phyloP scores from a whole-genome alignment of 768 basidiomycete genomes.

The Coprinopsis sp. region DNA sequence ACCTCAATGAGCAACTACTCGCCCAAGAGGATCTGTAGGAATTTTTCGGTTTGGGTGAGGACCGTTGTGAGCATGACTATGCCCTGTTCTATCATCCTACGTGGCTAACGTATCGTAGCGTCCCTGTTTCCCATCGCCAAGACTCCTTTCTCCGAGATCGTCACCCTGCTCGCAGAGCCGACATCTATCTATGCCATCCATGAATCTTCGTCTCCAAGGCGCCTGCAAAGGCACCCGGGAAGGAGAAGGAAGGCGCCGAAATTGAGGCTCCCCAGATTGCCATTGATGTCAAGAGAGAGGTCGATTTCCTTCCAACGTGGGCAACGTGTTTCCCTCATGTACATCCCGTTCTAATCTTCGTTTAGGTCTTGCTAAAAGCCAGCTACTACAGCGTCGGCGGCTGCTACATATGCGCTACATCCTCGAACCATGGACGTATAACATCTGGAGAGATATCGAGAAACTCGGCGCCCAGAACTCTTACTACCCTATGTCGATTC shows the following conservation, averaged over 20 bases:
- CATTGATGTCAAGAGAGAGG: constrained; percentile 93
- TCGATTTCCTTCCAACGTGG: constrained; percentile 95
- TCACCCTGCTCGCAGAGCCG: constrained; percentile 71
- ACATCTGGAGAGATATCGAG: constrained; percentile 96
- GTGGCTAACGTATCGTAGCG: constrained; percentile 39
- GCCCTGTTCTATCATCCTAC: neutral
- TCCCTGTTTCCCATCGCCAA: constrained; percentile 73
- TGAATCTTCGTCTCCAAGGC: constrained; percentile 52
- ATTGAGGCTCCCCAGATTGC: constrained; percentile 91
- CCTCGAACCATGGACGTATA: constrained; percentile 95
- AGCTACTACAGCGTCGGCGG: constrained; percentile 99
- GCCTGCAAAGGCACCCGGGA: too few relatives aligned
- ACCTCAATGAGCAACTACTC: constrained; percentile 81
- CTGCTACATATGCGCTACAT: constrained; percentile 99
- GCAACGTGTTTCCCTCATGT: constrained; percentile 48
- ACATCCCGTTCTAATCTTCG: constrained; percentile 12
- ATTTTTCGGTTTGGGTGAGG: constrained; percentile 80
- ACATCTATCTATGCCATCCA: constrained; percentile 70
- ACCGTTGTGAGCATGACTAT: constrained; percentile 62
- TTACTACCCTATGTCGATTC: constrained; percentile 99
- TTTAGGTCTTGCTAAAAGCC: constrained; percentile 90
- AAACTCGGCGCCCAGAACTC: constrained; percentile 96
- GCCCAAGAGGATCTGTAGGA: constrained; percentile 83
- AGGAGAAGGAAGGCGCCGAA: constrained; percentile 71
- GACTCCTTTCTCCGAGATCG: constrained; percentile 61